phyloP scores from a whole-genome alignment of 441 rosid genomes.

The Populus hybrid region DNA sequence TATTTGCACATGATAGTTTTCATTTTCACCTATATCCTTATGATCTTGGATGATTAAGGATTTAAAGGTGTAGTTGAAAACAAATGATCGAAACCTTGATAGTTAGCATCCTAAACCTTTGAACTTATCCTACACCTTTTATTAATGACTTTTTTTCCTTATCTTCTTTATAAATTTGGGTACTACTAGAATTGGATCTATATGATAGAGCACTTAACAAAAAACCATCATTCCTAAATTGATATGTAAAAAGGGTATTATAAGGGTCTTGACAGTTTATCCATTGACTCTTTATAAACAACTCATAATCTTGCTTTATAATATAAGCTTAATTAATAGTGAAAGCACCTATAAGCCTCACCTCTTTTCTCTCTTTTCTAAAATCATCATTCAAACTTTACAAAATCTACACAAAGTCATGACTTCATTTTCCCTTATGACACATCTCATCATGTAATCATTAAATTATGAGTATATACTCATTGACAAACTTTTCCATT shows the following conservation, averaged over 20 bases:
- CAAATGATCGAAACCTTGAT: background rate
- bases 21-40: rapidly evolving
- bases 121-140: background rate
- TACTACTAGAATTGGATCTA: rapidly evolving
- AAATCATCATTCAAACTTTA: background rate
- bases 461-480: background rate
- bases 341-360: background rate
- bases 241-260: background rate
- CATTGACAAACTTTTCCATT: too few relatives aligned
- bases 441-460: background rate
- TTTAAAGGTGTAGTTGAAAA: background rate
- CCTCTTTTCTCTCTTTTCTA: too few relatives aligned
- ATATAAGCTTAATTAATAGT: too few relatives aligned
- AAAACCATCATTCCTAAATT: background rate
- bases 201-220: background rate
- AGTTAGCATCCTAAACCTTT: rapidly evolving
- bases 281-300: background rate
- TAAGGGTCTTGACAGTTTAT: background rate
- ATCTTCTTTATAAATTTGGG: background rate
- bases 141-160: background rate
- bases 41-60: background rate
- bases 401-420: background rate
- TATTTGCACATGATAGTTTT: background rate
- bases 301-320: too few relatives aligned
- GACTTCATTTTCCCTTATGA: too few relatives aligned